A percentile compares a stretch with the other conserved stretches of the same genome.
These are phyloP conservation scores for Rubia tinctorum DNA, from an alignment of 305 asterid genomes.

Conservation along the genomic window DNA sequence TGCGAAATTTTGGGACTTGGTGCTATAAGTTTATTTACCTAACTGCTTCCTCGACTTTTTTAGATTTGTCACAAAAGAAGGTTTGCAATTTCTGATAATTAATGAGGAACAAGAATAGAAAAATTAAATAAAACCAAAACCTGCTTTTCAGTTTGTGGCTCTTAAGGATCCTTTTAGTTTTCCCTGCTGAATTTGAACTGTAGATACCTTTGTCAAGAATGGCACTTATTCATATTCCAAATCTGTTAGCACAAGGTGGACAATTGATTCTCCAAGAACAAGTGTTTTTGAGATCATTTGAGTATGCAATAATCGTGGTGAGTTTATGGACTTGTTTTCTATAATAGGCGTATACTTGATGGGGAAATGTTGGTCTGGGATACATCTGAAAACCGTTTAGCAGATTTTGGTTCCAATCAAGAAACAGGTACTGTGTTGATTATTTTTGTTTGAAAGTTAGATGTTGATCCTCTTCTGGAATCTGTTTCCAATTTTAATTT, in stretches of 20 bases:
- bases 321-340: too few species aligned
- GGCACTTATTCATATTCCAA: neutral
- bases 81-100: neutral
- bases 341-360: slow-evolving; percentile 84
- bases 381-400: slow-evolving; percentile 66
- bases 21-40: neutral
- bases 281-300: neutral
- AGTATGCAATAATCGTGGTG: neutral
- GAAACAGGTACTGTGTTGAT: slow-evolving; percentile 62
- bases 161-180: neutral
- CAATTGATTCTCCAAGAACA: neutral
- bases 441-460: slow-evolving; percentile 10
- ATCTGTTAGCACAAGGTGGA: neutral
- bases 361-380: slow-evolving; percentile 99
- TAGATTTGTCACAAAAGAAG: neutral
- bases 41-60: neutral
- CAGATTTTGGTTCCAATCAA: slow-evolving; percentile 93
- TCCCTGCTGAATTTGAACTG: neutral
- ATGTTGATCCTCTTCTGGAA: slow-evolving; percentile 13
- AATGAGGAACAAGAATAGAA: neutral
- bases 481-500: slow-evolving; percentile 5
- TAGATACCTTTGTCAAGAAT: neutral
- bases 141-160: neutral
- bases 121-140: neutral
- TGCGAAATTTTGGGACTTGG: neutral